phyloP scores from a whole-genome alignment of 345 rosid genomes.

The Sisymbrium altissimum region DNA sequence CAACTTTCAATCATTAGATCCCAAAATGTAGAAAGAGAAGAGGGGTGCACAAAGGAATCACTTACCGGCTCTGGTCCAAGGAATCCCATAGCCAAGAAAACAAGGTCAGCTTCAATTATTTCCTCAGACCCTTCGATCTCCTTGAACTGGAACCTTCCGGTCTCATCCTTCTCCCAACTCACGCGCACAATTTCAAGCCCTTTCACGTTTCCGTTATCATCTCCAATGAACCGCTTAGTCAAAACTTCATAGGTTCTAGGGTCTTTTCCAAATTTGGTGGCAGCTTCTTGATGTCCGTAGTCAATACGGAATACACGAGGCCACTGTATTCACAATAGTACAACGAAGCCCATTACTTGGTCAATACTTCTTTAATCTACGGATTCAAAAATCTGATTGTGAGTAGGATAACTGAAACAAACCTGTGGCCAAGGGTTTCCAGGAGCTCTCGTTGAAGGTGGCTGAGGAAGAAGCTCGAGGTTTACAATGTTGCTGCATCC shows the following conservation, averaged over 20 bases:
- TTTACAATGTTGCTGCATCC: conserved; percentile 75
- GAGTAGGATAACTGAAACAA: neutral
- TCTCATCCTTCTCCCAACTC: conserved; percentile 86
- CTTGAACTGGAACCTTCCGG: conserved; percentile 78
- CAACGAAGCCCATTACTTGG: neutral
- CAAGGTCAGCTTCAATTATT: conserved; percentile 82
- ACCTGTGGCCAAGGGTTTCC: conserved; percentile 99
- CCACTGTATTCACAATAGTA: conserved; percentile 58
- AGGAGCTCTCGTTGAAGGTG: conserved; percentile 79
- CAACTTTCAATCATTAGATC: neutral
- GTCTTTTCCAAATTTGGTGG: conserved; percentile 81
- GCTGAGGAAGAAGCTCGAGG: conserved; percentile 93
- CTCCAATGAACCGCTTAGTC: conserved; percentile 88
- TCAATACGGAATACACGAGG: conserved; percentile 92
- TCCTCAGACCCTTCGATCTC: conserved; percentile 88
- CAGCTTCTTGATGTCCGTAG: conserved; percentile 96
- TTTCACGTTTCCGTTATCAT: conserved; percentile 70
- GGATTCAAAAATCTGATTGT: neutral
- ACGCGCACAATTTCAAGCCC: conserved; percentile 80
- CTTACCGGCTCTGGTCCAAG: conserved; percentile 94
- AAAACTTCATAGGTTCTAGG: conserved; percentile 90
- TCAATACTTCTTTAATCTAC: neutral
- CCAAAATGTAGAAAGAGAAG: neutral
- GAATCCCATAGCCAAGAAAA: conserved; percentile 95
- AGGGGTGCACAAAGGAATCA: conserved; percentile 2